A percentile compares a stretch with the other conserved stretches of the same genome.
phyloP scores from a whole-genome alignment of 2,329 filamentous ascomycete genomes.

The Aureobasidium lini region DNA sequence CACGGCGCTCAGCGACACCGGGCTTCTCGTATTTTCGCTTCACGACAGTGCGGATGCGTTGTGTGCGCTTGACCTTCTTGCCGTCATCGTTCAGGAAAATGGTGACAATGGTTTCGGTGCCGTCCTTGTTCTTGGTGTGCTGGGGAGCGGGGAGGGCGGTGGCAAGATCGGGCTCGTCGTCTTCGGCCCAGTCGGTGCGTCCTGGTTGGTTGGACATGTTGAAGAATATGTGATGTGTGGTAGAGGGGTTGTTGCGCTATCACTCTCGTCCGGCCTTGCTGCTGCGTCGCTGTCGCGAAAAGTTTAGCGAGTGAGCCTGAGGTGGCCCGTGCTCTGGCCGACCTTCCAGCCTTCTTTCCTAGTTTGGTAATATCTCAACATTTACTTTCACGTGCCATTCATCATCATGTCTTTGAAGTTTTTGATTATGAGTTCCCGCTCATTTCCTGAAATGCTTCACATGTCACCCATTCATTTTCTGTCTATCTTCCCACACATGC shows the following conservation, averaged over 20 bases:
- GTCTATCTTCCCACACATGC: too few species aligned
- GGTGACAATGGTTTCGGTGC: constrained; percentile 89
- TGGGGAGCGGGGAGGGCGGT: constrained; percentile 76
- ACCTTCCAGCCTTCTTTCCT: background rate
- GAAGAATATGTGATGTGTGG: background rate
- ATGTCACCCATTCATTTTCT: too few species aligned
- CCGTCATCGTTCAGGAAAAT: constrained; percentile 86
- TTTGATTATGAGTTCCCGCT: too few species aligned
- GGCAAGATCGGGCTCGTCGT: constrained; percentile 73
- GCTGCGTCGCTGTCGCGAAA: constrained; percentile 10
- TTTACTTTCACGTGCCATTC: background rate
- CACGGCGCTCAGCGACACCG: constrained; percentile 87
- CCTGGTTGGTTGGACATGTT: constrained; percentile 22
- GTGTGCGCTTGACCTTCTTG: constrained; percentile 95
- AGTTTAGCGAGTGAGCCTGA: constrained; percentile 6
- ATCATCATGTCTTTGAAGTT: too few species aligned
- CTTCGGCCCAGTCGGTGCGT: constrained; percentile 86
- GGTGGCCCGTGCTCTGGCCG: background rate
- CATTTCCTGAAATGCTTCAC: too few species aligned
- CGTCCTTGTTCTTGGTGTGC: constrained; percentile 94
- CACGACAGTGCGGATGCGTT: constrained; percentile 85
- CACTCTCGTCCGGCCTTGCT: background rate
- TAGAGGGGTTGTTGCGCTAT: background rate
- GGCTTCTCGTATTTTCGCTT: constrained; percentile 86
- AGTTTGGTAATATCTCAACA: background rate